These are phyloP conservation scores for Houttuynia cordata DNA, from an alignment of 164 flowering plant species.

Conservation along the genomic window DNA sequence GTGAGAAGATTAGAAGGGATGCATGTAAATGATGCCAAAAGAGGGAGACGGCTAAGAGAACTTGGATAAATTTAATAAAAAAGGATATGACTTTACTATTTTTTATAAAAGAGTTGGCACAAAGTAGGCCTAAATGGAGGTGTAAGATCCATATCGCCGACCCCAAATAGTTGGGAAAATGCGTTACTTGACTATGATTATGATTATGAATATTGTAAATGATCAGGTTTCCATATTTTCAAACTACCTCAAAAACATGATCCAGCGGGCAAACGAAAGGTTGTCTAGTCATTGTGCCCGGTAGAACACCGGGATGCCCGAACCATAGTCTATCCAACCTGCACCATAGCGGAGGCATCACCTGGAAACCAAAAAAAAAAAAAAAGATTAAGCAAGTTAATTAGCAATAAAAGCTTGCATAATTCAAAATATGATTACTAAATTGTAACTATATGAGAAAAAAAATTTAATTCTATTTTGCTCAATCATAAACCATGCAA, in stretches of 20 bases:
- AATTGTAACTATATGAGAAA: neutral
- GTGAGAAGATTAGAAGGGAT: too few relatives aligned
- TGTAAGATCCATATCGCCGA: too few relatives aligned
- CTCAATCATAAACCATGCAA: too few relatives aligned
- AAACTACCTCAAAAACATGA: constrained; percentile 91
- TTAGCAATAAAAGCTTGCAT: neutral
- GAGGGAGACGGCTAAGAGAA: too few relatives aligned
- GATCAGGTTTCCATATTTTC: neutral
- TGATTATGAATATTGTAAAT: neutral
- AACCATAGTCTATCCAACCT: constrained; percentile 97
- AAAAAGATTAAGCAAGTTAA: neutral
- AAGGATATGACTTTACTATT: too few relatives aligned
- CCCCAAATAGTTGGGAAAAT: too few relatives aligned
- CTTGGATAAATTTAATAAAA: too few relatives aligned
- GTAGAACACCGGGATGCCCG: constrained; percentile 78
- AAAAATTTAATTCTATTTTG: neutral
- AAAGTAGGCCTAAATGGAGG: too few relatives aligned
- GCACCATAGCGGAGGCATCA: constrained; percentile 99
- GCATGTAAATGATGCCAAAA: too few relatives aligned
- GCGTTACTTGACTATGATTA: too few relatives aligned
- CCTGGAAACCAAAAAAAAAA: constrained; percentile 32
- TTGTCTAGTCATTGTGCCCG: constrained; percentile 79
- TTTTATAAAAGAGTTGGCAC: too few relatives aligned
- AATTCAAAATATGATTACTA: too few relatives aligned
- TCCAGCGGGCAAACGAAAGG: constrained; percentile 97